A percentile compares a stretch with the other conserved stretches of the same genome.
Evolutionary conservation across 2,329 filamentous ascomycete genomes (phyloP).

Genomic region (Massarina eburnea): DNA sequence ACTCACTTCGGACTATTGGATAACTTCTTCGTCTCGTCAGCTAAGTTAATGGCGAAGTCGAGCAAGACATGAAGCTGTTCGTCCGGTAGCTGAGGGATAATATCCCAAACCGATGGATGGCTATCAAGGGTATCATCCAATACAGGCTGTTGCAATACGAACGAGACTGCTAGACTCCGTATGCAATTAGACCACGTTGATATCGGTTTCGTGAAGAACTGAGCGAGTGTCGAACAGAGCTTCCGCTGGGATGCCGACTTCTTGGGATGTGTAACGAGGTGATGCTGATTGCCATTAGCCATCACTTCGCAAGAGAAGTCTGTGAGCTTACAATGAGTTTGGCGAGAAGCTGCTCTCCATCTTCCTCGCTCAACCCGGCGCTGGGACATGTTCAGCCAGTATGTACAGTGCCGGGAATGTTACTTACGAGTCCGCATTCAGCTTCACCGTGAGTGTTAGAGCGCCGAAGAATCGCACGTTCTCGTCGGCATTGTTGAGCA

Average conservation of each 20-base stretch:
- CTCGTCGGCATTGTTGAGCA: conserved; percentile 69
- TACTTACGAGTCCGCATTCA: conserved; percentile 81
- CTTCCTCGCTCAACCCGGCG: conserved; percentile 32
- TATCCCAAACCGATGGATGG: conserved; percentile 46
- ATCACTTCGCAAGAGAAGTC: background rate
- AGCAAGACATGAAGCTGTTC: conserved; percentile 60
- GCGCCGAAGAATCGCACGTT: conserved; percentile 91
- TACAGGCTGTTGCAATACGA: conserved; percentile 52
- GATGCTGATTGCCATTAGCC: conserved; percentile 23
- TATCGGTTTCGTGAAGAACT: conserved; percentile 73
- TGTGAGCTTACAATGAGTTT: conserved; percentile 34
- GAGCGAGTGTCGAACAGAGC: conserved; percentile 74
- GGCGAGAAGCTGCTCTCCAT: conserved; percentile 39
- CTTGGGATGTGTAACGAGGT: conserved; percentile 37
- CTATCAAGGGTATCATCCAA: conserved; percentile 53
- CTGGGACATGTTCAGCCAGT: conserved; percentile 17
- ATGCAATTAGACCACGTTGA: conserved; percentile 67
- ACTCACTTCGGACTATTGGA: conserved; percentile 59
- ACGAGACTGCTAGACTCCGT: conserved; percentile 63
- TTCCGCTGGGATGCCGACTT: conserved; percentile 69
- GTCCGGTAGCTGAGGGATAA: conserved; percentile 52
- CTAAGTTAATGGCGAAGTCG: conserved; percentile 66
- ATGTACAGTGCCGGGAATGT: background rate
- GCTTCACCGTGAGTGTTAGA: conserved; percentile 88
- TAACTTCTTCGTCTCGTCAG: conserved; percentile 68